Evolutionary conservation across 495 filamentous ascomycete genomes (phyloP).

Genomic region (Daldinia caldariorum): DNA sequence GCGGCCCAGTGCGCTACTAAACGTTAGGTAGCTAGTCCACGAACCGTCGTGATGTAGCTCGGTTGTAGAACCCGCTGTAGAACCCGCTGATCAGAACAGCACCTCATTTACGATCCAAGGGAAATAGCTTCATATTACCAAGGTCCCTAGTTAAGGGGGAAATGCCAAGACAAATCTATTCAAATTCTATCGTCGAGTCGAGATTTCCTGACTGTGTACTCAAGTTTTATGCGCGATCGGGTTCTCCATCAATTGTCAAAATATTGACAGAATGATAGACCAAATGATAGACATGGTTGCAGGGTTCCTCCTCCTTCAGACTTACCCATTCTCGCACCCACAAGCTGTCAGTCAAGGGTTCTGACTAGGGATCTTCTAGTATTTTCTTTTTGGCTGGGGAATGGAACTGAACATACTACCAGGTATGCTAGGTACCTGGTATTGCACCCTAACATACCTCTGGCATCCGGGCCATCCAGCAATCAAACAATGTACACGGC

Average conservation of each 20-base stretch:
- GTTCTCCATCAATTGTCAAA: not conserved
- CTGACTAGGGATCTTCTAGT: slow-evolving; percentile 32
- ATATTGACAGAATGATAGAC: too few species aligned
- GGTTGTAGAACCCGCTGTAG: slow-evolving; percentile 2
- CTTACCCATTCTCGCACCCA: slow-evolving; percentile 18
- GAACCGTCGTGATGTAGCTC: not conserved
- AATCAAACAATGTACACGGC: too few species aligned
- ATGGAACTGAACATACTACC: not conserved
- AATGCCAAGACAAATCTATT: not conserved
- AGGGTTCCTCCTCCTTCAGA: slow-evolving; percentile 37
- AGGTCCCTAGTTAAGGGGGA: slow-evolving; percentile 3
- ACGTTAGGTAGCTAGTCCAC: not conserved
- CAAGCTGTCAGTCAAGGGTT: slow-evolving; percentile 9
- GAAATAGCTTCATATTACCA: not conserved
- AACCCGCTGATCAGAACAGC: not conserved
- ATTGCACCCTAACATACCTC: too few species aligned
- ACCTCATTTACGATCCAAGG: not conserved
- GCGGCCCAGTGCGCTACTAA: not conserved
- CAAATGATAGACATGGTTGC: slow-evolving; percentile 21
- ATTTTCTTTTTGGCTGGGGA: slow-evolving; percentile 28
- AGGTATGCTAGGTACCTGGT: too few species aligned
- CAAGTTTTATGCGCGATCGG: not conserved
- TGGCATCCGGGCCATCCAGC: too few species aligned
- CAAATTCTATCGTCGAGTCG: not conserved
- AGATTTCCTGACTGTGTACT: not conserved